A percentile compares a stretch with the other conserved stretches of the same genome.
Conservation (phyloP, 768 basidiomycete genomes). For the Pleurotus eryngii region DNA sequence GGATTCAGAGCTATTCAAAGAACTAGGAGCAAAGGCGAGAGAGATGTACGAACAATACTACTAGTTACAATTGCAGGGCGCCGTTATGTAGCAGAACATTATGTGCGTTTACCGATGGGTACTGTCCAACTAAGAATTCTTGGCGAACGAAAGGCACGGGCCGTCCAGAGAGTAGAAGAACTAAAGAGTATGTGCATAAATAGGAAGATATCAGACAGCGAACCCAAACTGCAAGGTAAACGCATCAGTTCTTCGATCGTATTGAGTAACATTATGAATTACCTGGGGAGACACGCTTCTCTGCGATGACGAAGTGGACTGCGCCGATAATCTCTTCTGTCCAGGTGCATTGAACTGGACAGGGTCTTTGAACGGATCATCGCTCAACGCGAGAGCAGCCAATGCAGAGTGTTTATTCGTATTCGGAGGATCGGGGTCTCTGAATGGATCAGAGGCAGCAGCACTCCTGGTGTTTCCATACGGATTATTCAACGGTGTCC, state of each 20-base stretch:
- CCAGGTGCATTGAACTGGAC: background rate
- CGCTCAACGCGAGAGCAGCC: conserved; percentile 3
- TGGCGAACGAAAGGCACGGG: too few relatives aligned
- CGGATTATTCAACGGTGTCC: background rate
- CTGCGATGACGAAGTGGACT: background rate
- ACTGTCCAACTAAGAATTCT: too few relatives aligned
- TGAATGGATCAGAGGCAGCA: background rate
- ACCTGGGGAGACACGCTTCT: conserved; percentile 3
- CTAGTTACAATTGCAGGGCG: background rate
- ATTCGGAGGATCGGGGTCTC: background rate
- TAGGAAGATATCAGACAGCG: background rate
- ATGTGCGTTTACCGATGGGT: too few relatives aligned
- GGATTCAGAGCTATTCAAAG: conserved; percentile 37
- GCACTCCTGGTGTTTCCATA: background rate
- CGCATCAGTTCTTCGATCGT: background rate
- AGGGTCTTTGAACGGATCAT: conserved; percentile 6
- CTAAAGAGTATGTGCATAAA: too few relatives aligned
- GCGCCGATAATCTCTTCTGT: background rate
- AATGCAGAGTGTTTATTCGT: background rate
- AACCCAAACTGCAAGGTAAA: background rate
- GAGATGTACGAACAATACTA: conserved; percentile 13
- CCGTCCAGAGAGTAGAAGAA: too few relatives aligned
- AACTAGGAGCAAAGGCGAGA: conserved; percentile 19
- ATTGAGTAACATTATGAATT: background rate
- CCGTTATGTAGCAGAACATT: too few relatives aligned